phyloP scores from a whole-genome alignment of 2,329 filamentous ascomycete species.

The Penicillium thymicola region DNA sequence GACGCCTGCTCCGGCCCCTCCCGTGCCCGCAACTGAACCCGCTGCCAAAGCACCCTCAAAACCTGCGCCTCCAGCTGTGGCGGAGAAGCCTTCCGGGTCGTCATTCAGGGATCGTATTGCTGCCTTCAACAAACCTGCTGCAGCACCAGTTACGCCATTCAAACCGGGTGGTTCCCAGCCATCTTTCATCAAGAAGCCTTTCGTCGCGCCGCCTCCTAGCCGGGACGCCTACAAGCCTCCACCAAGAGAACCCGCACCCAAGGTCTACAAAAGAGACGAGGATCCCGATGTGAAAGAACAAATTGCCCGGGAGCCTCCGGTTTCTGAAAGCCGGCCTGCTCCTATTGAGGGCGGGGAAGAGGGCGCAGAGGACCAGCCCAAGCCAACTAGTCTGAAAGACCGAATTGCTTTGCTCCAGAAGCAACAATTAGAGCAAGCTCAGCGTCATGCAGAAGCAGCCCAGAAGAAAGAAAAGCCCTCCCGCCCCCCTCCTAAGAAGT shows the following conservation, averaged over 20 bases:
- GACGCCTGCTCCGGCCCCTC: conserved; percentile 26
- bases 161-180: conserved; percentile 66
- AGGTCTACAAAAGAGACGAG: conserved; percentile 81
- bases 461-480: conserved; percentile 87
- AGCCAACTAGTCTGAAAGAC: conserved; percentile 90
- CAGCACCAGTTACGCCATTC: conserved; percentile 83
- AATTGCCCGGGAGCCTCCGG: conserved; percentile 32
- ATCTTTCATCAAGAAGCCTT: conserved; percentile 91
- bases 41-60: conserved; percentile 47
- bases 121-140: conserved; percentile 88
- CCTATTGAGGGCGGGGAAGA: conserved; percentile 50
- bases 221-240: conserved; percentile 86
- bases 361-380: conserved; percentile 72
- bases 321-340: conserved; percentile 31
- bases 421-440: conserved; percentile 86
- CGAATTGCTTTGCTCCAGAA: conserved; percentile 90
- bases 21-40: conserved; percentile 28
- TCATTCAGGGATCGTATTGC: conserved; percentile 96
- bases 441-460: conserved; percentile 71
- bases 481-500: conserved; percentile 66
- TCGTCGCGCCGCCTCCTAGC: conserved; percentile 90
- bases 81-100: conserved; percentile 69
- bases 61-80: conserved; percentile 61
- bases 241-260: conserved; percentile 66
- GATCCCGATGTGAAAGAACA: conserved; percentile 57